Evolutionary conservation across 805 yeast genomes (phyloP), one percentile per base, ranked within the genome.

Genomic region (Candida lessepsii): DNA sequence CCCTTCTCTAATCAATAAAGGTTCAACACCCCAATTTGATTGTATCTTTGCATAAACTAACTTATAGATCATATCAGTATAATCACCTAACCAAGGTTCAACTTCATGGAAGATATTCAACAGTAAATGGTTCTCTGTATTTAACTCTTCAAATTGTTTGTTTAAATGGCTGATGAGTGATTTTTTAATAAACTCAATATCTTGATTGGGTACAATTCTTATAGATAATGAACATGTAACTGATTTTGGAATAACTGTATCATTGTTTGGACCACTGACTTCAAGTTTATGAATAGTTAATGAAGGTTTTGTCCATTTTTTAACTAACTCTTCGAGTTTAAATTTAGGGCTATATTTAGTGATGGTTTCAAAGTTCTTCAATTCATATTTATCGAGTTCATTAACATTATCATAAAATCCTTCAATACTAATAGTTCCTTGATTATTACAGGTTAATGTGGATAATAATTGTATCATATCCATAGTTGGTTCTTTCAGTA

Each of bases 61-160:
- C 51, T 77, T 72, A 58, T 86, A 93, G 2, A 90, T 87, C 30
- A 71, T 72, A 54, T 86, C 89, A 10, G 70, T 62, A 10, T 90
- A 84, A 51, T 93, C 89, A 4, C 97, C 98, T 8, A 91, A 65
- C 99, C 99, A 91, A 2, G 97, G 95, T 52, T 90, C 97, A 0
- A 96, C 96, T 54, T 85, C 91, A 54, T 88, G 89, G 43, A 81
- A 73, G 29, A 90, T 73, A 17, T 73, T 68, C 15, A 90, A 64
- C 9, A 63, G 58, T 26, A 91, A 52, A 20, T 74, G 71, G 58
- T 93, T 93, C 5, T 74, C 76, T 0, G 93, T 75, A 2, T 69
- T 53, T 23, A 87, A 58, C 10, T 55, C 53, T 0, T 56, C 51
- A 49, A 88, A 91, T 0, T 63, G 49, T 0, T 61, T 50, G 3